Conservation (phyloP, 768 basidiomycete genomes). For the Rhizopogon salebrosus region DNA sequence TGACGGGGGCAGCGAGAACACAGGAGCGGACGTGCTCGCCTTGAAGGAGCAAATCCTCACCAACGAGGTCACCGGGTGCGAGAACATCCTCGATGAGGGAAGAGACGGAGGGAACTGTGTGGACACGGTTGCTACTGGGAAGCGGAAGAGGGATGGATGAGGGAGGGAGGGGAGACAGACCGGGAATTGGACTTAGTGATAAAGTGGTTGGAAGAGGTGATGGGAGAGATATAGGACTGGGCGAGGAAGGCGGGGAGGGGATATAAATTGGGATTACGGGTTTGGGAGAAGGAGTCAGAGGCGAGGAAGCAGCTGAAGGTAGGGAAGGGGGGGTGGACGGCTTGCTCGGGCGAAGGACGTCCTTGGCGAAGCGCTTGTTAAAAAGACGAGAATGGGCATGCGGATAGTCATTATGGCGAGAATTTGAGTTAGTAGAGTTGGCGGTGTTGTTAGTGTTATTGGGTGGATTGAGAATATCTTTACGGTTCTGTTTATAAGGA, state of each 20-base stretch:
- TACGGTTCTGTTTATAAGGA: slow-evolving; percentile 24
- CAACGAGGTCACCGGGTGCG: slow-evolving; percentile 67
- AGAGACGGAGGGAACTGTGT: slow-evolving; percentile 20
- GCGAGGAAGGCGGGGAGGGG: slow-evolving; percentile 28
- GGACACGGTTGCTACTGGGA: slow-evolving; percentile 32
- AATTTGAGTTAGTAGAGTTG: slow-evolving; percentile 6
- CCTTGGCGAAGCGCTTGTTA: slow-evolving; percentile 32
- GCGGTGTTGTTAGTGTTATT: neutral
- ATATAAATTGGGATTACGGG: slow-evolving; percentile 16
- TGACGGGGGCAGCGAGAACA: slow-evolving; percentile 35
- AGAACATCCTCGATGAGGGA: slow-evolving; percentile 48
- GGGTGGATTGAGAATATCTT: slow-evolving; percentile 23
- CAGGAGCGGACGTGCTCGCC: slow-evolving; percentile 56
- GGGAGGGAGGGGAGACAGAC: slow-evolving; percentile 22
- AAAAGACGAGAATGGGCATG: slow-evolving; percentile 21
- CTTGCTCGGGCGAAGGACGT: slow-evolving; percentile 16
- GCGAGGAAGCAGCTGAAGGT: slow-evolving; percentile 2
- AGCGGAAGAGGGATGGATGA: slow-evolving; percentile 30
- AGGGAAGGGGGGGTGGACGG: slow-evolving; percentile 11
- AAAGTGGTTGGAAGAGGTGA: slow-evolving; percentile 30
- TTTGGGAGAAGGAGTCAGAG: slow-evolving; percentile 9
- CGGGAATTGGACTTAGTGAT: slow-evolving; percentile 23
- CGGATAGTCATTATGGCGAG: slow-evolving; percentile 22
- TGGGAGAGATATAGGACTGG: slow-evolving; percentile 29
- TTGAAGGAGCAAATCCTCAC: slow-evolving; percentile 59